A percentile compares a stretch with the other conserved stretches of the same genome.
These are phyloP conservation scores for Neurospora sp. DNA, from an alignment of 495 filamentous ascomycete species.

Conservation along the genomic window DNA sequence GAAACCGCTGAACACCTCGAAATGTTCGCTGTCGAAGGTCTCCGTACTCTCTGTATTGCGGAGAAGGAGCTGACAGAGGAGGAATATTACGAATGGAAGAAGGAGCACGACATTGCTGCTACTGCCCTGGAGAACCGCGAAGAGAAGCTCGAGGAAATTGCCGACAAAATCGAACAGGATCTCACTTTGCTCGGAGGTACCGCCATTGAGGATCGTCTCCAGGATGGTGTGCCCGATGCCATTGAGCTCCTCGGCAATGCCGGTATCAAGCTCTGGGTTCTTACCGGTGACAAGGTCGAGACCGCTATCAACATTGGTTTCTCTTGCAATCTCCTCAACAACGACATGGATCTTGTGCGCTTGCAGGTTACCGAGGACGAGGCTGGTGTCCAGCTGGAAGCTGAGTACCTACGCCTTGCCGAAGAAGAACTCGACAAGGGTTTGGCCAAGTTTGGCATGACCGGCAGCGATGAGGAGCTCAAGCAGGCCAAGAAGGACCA, in stretches of 20 bases:
- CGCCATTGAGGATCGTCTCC: conserved; percentile 94
- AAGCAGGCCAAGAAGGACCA: conserved; percentile 69
- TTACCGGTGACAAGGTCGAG: conserved; percentile 98
- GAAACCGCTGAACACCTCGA: conserved; percentile 90
- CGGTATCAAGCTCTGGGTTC: conserved; percentile 98
- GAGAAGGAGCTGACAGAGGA: conserved; percentile 71
- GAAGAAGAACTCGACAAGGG: conserved; percentile 62
- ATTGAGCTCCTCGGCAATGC: conserved; percentile 88
- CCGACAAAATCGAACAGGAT: conserved; percentile 83
- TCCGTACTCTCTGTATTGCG: conserved; percentile 94
- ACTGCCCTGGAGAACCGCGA: conserved; percentile 78
- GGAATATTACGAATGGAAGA: conserved; percentile 79
- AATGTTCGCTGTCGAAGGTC: conserved; percentile 89
- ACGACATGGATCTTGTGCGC: conserved; percentile 93
- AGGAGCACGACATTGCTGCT: conserved; percentile 79
- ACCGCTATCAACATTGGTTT: conserved; percentile 99
- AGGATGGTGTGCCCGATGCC: conserved; percentile 95
- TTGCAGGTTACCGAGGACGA: conserved; percentile 76
- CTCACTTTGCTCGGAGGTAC: conserved; percentile 88
- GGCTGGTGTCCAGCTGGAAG: conserved; percentile 20
- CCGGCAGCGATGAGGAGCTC: conserved; percentile 81
- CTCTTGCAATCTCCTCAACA: conserved; percentile 94
- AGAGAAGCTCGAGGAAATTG: conserved; percentile 84
- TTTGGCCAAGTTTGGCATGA: conserved; percentile 64
- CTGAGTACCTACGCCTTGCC: conserved; percentile 43